These are phyloP conservation scores for Didymella sp. DNA, from an alignment of 2,329 filamentous ascomycete genomes.

Conservation along the genomic window DNA sequence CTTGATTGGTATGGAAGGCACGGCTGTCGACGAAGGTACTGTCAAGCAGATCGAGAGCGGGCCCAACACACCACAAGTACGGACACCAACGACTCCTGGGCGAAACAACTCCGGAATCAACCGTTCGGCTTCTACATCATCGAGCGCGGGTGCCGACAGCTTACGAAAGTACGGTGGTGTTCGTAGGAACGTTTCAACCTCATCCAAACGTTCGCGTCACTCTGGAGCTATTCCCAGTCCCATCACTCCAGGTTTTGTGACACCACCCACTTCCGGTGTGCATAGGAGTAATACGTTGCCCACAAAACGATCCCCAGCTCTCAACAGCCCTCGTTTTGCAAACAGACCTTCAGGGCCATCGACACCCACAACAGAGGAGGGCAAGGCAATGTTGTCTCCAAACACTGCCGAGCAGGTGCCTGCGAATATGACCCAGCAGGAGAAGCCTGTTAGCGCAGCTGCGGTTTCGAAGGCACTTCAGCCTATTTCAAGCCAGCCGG, in stretches of 20 bases:
- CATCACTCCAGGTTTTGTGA: constrained; percentile 41
- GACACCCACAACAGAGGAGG: constrained; percentile 53
- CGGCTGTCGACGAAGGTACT: constrained; percentile 88
- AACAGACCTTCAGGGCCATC: constrained; percentile 60
- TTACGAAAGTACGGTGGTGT: constrained; percentile 80
- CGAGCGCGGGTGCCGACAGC: constrained; percentile 85
- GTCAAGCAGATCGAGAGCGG: constrained; percentile 74
- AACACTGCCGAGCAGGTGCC: constrained; percentile 25
- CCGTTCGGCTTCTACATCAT: constrained; percentile 72
- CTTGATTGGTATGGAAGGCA: constrained; percentile 96
- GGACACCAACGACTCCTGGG: constrained; percentile 55
- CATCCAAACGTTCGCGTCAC: constrained; percentile 82
- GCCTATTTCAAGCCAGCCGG: constrained; percentile 11
- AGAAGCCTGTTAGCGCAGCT: constrained; percentile 18
- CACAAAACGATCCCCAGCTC: constrained; percentile 81
- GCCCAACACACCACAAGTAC: constrained; percentile 61
- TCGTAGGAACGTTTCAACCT: constrained; percentile 88
- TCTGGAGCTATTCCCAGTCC: constrained; percentile 76
- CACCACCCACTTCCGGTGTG: constrained; percentile 61
- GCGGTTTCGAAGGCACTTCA: constrained; percentile 7
- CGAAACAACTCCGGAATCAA: constrained; percentile 65
- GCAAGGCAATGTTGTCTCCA: constrained; percentile 30
- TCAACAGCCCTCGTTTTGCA: constrained; percentile 53
- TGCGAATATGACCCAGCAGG: constrained; percentile 18
- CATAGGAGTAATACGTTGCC: constrained; percentile 90